phyloP scores from a whole-genome alignment of 2,329 filamentous ascomycete species.

The Hortaea werneckii region DNA sequence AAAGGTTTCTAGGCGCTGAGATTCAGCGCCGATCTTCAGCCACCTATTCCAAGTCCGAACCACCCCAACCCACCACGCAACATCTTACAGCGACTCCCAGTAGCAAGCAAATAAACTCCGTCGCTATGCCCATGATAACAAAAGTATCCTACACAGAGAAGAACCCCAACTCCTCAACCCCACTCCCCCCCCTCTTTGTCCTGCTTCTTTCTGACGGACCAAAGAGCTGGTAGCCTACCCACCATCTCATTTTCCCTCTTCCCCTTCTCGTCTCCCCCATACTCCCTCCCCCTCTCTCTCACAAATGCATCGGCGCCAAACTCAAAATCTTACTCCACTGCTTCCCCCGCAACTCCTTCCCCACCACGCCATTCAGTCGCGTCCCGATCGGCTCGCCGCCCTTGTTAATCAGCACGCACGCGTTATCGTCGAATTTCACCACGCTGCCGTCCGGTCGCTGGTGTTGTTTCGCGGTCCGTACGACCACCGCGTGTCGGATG shows the following conservation, averaged over 20 bases:
- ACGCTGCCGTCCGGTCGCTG: conserved; percentile 82
- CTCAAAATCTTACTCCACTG: conserved; percentile 98
- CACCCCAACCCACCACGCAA: too few relatives aligned
- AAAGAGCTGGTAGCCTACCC: too few relatives aligned
- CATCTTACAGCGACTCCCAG: too few relatives aligned
- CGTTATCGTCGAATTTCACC: conserved; percentile 93
- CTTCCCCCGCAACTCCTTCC: conserved; percentile 76
- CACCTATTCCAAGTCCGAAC: too few relatives aligned
- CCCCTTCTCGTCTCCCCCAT: neutral
- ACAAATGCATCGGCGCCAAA: conserved; percentile 76
- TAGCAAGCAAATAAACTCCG: conserved; percentile 1
- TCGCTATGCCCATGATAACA: conserved; percentile 2
- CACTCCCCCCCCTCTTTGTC: too few relatives aligned
- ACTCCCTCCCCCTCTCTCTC: conserved; percentile 13
- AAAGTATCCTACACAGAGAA: neutral
- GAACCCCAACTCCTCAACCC: neutral
- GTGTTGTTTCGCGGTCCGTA: conserved; percentile 79
- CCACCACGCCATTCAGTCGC: conserved; percentile 81
- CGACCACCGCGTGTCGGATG: conserved; percentile 90
- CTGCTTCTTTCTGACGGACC: too few relatives aligned
- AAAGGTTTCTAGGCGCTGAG: too few relatives aligned
- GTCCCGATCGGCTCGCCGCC: conserved; percentile 89
- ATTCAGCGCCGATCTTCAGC: too few relatives aligned
- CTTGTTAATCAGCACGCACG: conserved; percentile 95
- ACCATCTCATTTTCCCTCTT: neutral